These are phyloP conservation scores for Cercospora sp. DNA, from an alignment of 2,329 filamentous ascomycete genomes.

Conservation along the genomic window DNA sequence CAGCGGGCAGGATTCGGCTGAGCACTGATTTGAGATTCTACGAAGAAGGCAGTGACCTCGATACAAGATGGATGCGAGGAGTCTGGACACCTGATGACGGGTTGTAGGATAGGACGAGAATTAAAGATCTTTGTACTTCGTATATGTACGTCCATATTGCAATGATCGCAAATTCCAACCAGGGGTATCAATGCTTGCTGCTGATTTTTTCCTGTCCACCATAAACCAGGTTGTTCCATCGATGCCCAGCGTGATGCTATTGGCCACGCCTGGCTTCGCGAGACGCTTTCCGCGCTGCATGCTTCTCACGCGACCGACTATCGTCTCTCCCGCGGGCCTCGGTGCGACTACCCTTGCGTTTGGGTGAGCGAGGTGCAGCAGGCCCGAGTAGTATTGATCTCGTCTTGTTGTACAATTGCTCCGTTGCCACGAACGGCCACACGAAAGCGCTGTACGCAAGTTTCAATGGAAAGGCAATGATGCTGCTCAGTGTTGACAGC, in stretches of 20 bases:
- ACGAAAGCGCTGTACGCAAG: conserved; percentile 23
- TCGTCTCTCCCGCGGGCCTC: conserved; percentile 10
- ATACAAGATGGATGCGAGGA: conserved; percentile 41
- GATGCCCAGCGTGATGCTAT: neutral
- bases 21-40: conserved; percentile 48
- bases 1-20: conserved; percentile 41
- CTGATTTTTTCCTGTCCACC: neutral
- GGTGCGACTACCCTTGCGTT: conserved; percentile 1
- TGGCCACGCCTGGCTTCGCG: neutral
- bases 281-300: neutral
- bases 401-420: conserved; percentile 29
- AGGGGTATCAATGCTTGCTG: neutral
- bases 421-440: conserved; percentile 26
- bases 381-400: conserved; percentile 29
- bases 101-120: conserved; percentile 21
- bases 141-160: neutral
- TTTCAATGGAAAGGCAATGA: conserved; percentile 25
- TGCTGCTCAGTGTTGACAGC: conserved; percentile 22
- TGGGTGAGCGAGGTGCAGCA: conserved; percentile 13
- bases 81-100: conserved; percentile 43
- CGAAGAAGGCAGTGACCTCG: conserved; percentile 38
- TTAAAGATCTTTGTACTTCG: neutral
- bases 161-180: neutral
- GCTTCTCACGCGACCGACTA: conserved; percentile 11
- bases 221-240: neutral